Evolutionary conservation across 164 flowering plant genomes (phyloP), one percentile per base, ranked within the genome.

Genomic region (Macadamia integrifolia): DNA sequence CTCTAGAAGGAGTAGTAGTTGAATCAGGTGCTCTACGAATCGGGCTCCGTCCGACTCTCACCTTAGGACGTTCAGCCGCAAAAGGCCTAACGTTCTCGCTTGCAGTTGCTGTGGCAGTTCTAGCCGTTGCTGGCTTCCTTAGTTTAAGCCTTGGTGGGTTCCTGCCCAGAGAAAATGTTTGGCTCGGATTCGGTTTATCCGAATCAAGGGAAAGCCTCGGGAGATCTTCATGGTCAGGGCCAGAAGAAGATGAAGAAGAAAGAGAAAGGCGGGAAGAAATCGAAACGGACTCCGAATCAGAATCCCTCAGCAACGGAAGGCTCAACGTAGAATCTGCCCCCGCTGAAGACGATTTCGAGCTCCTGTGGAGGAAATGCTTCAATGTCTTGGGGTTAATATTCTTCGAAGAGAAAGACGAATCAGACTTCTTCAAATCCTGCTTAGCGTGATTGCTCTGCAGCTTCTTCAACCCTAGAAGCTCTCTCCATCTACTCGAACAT

Each of bases 401-500:
- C 58, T 67, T 64, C 11, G 72, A 58, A 2, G 75, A 68, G 57
- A 53, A 53, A 11, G 80, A 72, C 6, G 81, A 58, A 35, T 63
- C 23, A 10, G 72, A 23, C 60, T 80, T 81, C 31, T 53, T 63
- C 44, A 60, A 65, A 18, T 78, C 79, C 55, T 66, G 67, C 69
- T 80, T 77, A 18, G 64, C 59, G 71, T 78, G 57, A 17, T 53
- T 14, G 57, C 17, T 86, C 52, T 83, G 86, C 69, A 80, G 74
- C 69, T 81, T 88, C 79, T 80, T 87, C 68, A 91, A 65, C 1
- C 98, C 92, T 29, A 91, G 62, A 44, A 93, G 78, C 83, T 89
- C 97, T 74, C 74, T 91, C 98, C 97, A 93, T 10, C 92, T 76
- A 44, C 91, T 84, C 14, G 97, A 87, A 74, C 98, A 91, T 66